A percentile compares a stretch with the other conserved stretches of the same genome.
phyloP scores from a whole-genome alignment of 305 asterid species.

The Fraxinus paxiana region DNA sequence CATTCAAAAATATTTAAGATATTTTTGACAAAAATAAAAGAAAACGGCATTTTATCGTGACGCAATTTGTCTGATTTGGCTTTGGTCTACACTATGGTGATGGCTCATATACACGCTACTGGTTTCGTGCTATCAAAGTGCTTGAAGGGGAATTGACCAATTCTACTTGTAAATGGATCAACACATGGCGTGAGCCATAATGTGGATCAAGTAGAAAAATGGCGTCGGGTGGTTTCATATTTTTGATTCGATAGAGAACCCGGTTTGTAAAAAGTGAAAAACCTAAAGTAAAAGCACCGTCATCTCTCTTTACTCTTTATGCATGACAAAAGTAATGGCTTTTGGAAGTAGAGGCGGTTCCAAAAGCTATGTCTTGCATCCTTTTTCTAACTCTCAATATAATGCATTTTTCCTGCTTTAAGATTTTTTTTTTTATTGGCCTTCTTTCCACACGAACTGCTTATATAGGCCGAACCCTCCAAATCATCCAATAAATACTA shows the following conservation, averaged over 20 bases:
- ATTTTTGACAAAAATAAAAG: background rate
- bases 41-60: background rate
- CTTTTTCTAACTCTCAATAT: background rate
- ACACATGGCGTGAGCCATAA: background rate
- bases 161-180: background rate
- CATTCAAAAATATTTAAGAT: background rate
- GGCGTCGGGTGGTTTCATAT: background rate
- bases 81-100: background rate
- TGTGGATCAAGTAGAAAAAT: background rate
- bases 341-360: slow-evolving; percentile 18
- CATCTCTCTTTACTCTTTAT: background rate
- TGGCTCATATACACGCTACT: background rate
- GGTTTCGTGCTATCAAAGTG: background rate
- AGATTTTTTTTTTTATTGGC: background rate
- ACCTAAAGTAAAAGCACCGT: slow-evolving; percentile 18
- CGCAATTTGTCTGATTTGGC: background rate
- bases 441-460: background rate
- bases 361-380: slow-evolving; percentile 22
- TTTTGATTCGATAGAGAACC: background rate
- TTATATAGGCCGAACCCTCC: slow-evolving; percentile 26
- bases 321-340: slow-evolving; percentile 24
- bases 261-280: slow-evolving; percentile 1
- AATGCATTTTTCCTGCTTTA: background rate
- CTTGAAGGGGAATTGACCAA: background rate
- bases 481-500: slow-evolving; percentile 25